These are phyloP conservation scores for Quercus engelmannii DNA, from an alignment of 306 rosid genomes.

Conservation along the genomic window DNA sequence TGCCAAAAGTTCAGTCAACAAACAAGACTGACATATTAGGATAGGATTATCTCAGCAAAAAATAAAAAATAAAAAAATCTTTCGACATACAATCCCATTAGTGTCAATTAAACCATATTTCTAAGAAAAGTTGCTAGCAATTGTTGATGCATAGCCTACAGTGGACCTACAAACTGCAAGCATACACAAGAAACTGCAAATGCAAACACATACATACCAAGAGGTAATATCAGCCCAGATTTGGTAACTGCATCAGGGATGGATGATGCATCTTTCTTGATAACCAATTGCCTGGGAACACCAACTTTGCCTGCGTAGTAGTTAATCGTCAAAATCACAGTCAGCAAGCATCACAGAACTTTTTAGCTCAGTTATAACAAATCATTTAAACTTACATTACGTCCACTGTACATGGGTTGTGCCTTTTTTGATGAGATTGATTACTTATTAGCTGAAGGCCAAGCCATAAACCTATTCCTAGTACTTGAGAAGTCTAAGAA, in stretches of 20 bases:
- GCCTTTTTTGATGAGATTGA: no score
- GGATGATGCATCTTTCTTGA: constrained; percentile 78
- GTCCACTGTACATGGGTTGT: no score
- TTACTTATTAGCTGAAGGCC: constrained; percentile 2
- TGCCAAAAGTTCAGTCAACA: constrained; percentile 1
- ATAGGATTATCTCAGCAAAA: constrained; percentile 18
- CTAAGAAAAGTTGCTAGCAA: background rate
- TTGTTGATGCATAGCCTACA: background rate
- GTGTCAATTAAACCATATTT: background rate
- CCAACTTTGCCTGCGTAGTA: constrained; percentile 63
- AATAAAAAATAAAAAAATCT: background rate
- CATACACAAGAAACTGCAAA: constrained; percentile 14
- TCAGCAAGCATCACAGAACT: constrained; percentile 5
- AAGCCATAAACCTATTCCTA: constrained; percentile 5
- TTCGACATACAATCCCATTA: background rate
- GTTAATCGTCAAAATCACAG: background rate
- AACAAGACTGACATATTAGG: constrained; percentile 17
- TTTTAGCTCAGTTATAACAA: background rate
- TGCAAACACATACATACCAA: constrained; percentile 55
- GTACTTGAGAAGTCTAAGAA: background rate
- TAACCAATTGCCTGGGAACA: constrained; percentile 79
- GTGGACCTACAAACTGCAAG: background rate
- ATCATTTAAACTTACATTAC: background rate
- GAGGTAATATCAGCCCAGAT: constrained; percentile 71
- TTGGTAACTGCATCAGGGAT: constrained; percentile 65